Evolutionary conservation across 352 stramenopile genomes (phyloP).

Genomic region (Discostella stelligera): DNA sequence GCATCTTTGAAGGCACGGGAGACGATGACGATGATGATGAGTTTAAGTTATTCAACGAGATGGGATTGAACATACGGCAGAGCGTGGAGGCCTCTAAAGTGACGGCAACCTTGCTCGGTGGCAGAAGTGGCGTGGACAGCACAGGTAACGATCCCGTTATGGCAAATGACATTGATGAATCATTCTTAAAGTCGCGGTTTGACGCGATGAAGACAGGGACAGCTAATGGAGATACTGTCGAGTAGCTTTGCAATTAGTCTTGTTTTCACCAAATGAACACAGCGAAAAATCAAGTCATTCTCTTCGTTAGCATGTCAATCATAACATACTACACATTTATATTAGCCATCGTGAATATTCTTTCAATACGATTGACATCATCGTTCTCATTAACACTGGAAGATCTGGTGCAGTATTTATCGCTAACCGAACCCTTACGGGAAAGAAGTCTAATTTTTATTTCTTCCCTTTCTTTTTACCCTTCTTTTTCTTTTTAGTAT

Average conservation of each 20-base stretch:
- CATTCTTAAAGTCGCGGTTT: conserved; percentile 28
- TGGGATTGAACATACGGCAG: conserved; percentile 18
- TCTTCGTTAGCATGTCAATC: too few relatives aligned
- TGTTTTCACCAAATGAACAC: too few relatives aligned
- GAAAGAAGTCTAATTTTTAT: conserved; percentile 22
- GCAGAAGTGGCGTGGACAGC: background rate
- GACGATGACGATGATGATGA: conserved; percentile 26
- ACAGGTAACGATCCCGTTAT: background rate
- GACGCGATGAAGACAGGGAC: conserved; percentile 23
- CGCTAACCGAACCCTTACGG: too few relatives aligned
- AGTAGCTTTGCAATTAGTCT: background rate
- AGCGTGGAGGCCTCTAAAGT: background rate
- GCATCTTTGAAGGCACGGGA: conserved; percentile 29
- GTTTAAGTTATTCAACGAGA: conserved; percentile 18
- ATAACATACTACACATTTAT: too few relatives aligned
- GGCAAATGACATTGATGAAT: conserved; percentile 21
- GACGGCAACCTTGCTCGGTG: background rate
- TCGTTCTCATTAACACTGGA: too few relatives aligned
- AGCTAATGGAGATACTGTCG: background rate
- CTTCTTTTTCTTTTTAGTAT: conserved; percentile 72
- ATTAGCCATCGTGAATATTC: too few relatives aligned
- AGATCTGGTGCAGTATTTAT: background rate
- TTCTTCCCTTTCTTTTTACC: conserved; percentile 53
- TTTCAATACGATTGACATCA: too few relatives aligned
- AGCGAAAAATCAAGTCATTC: too few relatives aligned